These are phyloP conservation scores for Geotrichum cucujoidarum DNA, from an alignment of 1,139 yeast species.

Conservation along the genomic window DNA sequence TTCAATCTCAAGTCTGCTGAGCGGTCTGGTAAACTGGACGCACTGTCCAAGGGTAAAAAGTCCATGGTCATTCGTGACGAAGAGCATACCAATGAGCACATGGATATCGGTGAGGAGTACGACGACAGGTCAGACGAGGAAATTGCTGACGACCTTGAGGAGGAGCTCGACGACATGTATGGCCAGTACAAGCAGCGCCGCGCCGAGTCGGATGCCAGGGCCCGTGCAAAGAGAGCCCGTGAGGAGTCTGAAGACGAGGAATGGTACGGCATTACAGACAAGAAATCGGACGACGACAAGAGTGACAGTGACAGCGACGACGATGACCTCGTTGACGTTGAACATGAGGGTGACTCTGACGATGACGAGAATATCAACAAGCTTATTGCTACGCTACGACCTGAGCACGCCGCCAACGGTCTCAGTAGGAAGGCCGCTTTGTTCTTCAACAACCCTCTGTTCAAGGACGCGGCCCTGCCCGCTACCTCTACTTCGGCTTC, in stretches of 20 bases:
- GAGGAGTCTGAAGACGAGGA: conserved; percentile 62
- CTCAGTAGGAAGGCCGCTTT: conserved; percentile 68
- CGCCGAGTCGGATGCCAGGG: conserved; percentile 75
- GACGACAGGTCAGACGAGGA: conserved; percentile 48
- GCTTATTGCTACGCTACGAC: conserved; percentile 54
- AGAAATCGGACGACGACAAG: conserved; percentile 35
- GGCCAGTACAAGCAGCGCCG: conserved; percentile 63
- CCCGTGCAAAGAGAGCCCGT: conserved; percentile 73
- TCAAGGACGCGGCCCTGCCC: conserved; percentile 49
- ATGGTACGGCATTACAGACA: conserved; percentile 75
- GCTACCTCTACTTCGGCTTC: conserved; percentile 35
- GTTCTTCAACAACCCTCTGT: conserved; percentile 76
- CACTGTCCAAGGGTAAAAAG: conserved; percentile 74
- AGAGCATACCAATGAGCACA: conserved; percentile 43
- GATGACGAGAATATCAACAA: conserved; percentile 70
- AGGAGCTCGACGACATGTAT: conserved; percentile 80
- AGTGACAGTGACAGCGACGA: conserved; percentile 29
- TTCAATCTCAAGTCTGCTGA: conserved; percentile 81
- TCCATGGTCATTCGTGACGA: conserved; percentile 56
- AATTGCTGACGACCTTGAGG: conserved; percentile 68
- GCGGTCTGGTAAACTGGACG: conserved; percentile 73
- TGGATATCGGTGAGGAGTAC: conserved; percentile 42
- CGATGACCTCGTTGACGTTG: conserved; percentile 24
- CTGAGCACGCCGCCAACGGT: conserved; percentile 45
- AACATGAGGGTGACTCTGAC: conserved; percentile 40